Evolutionary conservation across 306 rosid species (phyloP).

Genomic region (Dalbergia cochinchinensis): DNA sequence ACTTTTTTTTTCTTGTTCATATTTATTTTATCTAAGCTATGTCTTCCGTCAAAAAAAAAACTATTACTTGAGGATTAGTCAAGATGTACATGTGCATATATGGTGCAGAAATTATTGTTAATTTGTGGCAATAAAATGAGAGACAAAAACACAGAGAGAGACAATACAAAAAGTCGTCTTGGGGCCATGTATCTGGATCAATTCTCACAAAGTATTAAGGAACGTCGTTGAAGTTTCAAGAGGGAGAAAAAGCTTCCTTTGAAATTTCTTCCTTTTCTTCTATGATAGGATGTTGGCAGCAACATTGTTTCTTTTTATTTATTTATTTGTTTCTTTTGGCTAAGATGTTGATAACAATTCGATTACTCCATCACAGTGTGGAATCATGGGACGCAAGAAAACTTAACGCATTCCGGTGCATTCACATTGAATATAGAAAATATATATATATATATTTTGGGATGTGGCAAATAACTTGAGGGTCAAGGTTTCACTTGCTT

Average conservation of each 20-base stretch:
- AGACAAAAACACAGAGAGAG: slow-evolving; percentile 1
- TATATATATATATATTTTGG: neutral
- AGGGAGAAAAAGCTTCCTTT: neutral
- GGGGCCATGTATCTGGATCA: slow-evolving; percentile 35
- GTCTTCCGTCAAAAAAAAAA: neutral
- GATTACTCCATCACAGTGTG: neutral
- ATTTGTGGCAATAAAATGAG: neutral
- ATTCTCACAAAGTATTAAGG: neutral
- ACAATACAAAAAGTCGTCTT: neutral
- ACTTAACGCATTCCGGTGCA: neutral
- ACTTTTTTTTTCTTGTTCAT: neutral
- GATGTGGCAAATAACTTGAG: slow-evolving; percentile 25
- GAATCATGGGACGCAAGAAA: slow-evolving; percentile 35
- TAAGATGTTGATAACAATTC: slow-evolving; percentile 15
- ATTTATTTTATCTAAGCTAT: neutral
- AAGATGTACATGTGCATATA: neutral
- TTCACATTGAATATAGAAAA: slow-evolving; percentile 34
- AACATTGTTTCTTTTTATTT: neutral
- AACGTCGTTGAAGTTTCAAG: slow-evolving; percentile 26
- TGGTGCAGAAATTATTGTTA: neutral
- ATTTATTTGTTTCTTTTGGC: neutral
- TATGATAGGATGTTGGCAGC: neutral
- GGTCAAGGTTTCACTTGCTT: slow-evolving; percentile 22
- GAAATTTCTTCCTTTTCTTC: neutral
- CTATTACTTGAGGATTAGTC: slow-evolving; percentile 24